phyloP scores from a whole-genome alignment of 768 basidiomycete species.

The Zangia roseola region DNA sequence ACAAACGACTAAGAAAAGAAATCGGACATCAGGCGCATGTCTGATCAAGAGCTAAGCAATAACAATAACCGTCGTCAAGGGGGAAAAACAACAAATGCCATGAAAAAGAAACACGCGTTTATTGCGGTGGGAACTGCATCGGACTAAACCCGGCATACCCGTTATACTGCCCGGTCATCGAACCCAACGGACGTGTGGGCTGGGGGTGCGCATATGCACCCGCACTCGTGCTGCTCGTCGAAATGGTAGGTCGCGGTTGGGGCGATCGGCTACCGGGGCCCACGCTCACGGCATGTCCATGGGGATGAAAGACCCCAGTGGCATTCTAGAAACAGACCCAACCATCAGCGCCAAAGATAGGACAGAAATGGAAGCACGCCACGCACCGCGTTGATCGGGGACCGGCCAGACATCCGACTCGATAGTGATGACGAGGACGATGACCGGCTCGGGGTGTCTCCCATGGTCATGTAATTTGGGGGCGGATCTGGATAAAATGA shows the following conservation, averaged over 20 bases:
- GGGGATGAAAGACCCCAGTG: slow-evolving; percentile 22
- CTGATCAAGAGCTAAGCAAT: slow-evolving; percentile 15
- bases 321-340: slow-evolving; percentile 16
- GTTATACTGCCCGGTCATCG: slow-evolving; percentile 17
- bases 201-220: slow-evolving; percentile 25
- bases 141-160: slow-evolving; percentile 19
- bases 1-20: background rate
- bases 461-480: slow-evolving; percentile 19
- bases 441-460: slow-evolving; percentile 30
- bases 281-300: slow-evolving; percentile 1
- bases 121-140: slow-evolving; percentile 25
- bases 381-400: slow-evolving; percentile 30
- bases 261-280: slow-evolving; percentile 18
- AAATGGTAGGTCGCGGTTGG: slow-evolving; percentile 16
- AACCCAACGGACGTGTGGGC: slow-evolving; percentile 17
- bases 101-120: background rate
- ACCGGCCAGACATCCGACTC: slow-evolving; percentile 32
- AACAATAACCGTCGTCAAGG: slow-evolving; percentile 20
- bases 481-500: slow-evolving; percentile 25
- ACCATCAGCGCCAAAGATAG: slow-evolving; percentile 10
- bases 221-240: slow-evolving; percentile 4
- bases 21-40: slow-evolving; percentile 1
- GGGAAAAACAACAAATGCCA: background rate
- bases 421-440: slow-evolving; percentile 34
- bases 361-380: background rate